Percentiles rank a stretch among this genome's conserved stretches.
phyloP scores from a whole-genome alignment of 768 basidiomycete genomes.

The Ramaria sp. region DNA sequence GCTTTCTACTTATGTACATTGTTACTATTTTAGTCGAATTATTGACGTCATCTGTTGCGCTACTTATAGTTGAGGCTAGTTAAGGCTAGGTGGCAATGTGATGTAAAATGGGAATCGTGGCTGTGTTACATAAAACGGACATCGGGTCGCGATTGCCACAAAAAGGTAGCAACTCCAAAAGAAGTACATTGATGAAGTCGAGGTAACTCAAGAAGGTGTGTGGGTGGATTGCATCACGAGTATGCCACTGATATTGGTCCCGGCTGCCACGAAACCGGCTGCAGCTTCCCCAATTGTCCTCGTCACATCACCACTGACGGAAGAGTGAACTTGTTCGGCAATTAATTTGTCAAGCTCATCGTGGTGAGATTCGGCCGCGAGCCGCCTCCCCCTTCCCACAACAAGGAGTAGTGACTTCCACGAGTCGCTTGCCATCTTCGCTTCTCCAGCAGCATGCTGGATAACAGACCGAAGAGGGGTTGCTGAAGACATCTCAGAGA shows the following conservation, averaged over 20 bases:
- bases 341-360: constrained; percentile 40
- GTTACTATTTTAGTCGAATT: too few relatives aligned
- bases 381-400: constrained; percentile 62
- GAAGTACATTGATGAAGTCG: too few relatives aligned
- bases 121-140: too few relatives aligned
- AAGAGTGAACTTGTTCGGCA: constrained; percentile 16
- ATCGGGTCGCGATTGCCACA: too few relatives aligned
- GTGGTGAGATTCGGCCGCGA: constrained; percentile 49
- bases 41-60: too few relatives aligned
- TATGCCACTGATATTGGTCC: constrained; percentile 2
- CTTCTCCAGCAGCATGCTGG: constrained; percentile 26
- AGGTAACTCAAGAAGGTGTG: neutral
- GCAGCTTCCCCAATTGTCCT: constrained; percentile 33
- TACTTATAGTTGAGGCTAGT: too few relatives aligned
- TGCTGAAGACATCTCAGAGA: constrained; percentile 38
- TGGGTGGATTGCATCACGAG: constrained; percentile 1
- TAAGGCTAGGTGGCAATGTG: too few relatives aligned
- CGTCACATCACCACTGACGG: constrained; percentile 24
- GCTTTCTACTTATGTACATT: too few relatives aligned
- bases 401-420: constrained; percentile 49
- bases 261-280: constrained; percentile 24
- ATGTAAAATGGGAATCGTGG: too few relatives aligned
- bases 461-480: constrained; percentile 48
- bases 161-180: too few relatives aligned
- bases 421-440: neutral